Evolutionary conservation across 441 rosid genomes (phyloP).

Genomic region (Bocquillonia castaneifolia): DNA sequence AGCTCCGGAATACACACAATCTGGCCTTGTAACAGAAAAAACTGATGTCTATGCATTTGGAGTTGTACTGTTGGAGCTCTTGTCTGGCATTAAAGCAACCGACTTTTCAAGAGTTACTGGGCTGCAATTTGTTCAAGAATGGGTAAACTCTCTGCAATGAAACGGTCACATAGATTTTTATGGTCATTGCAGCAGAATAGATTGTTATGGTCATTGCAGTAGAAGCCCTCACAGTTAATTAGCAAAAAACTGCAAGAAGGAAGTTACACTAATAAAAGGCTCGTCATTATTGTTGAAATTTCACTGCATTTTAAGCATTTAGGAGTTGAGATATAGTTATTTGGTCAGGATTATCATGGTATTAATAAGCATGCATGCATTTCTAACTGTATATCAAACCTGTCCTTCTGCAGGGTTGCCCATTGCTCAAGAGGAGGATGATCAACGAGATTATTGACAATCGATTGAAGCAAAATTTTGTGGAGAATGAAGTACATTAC

Average conservation of each 20-base stretch:
- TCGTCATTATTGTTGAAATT: background rate
- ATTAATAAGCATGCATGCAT: background rate
- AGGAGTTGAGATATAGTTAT: background rate
- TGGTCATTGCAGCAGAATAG: background rate
- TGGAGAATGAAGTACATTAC: slow-evolving; percentile 31
- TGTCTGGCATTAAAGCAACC: slow-evolving; percentile 40
- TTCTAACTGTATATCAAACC: background rate
- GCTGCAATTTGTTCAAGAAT: slow-evolving; percentile 39
- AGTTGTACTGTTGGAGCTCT: slow-evolving; percentile 43
- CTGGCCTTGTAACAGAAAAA: slow-evolving; percentile 48
- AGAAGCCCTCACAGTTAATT: background rate
- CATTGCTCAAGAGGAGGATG: slow-evolving; percentile 31
- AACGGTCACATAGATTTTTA: background rate
- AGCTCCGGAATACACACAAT: slow-evolving; percentile 53
- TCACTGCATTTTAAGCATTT: background rate
- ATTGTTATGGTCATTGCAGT: too few species aligned
- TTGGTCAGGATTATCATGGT: background rate
- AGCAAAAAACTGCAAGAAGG: too few species aligned
- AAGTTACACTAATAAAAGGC: too few species aligned
- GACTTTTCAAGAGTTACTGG: slow-evolving; percentile 44
- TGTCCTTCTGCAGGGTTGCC: slow-evolving; percentile 34
- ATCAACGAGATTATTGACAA: slow-evolving; percentile 38
- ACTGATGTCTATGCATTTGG: slow-evolving; percentile 56
- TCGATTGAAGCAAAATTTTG: slow-evolving; percentile 25
- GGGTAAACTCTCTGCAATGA: slow-evolving; percentile 30